Percentiles rank a stretch among this genome's conserved stretches.
These are phyloP conservation scores for Mariannaea sp. DNA, from an alignment of 2,329 filamentous ascomycete species.

Conservation along the genomic window DNA sequence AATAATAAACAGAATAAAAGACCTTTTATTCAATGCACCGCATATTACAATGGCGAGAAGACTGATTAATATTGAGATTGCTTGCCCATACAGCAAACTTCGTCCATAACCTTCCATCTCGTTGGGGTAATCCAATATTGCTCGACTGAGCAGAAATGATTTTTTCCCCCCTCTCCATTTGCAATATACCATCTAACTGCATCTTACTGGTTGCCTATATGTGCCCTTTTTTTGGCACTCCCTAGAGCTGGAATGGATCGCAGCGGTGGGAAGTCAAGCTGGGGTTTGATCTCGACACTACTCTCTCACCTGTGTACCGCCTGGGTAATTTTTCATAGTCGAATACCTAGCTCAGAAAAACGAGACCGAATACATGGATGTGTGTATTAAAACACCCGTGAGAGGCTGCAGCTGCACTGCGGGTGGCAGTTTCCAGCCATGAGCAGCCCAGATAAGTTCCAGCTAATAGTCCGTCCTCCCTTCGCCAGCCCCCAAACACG, in stretches of 20 bases:
- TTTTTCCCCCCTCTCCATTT: no score
- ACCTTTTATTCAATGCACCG: no score
- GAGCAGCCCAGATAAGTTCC: constrained; percentile 18
- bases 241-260: constrained; percentile 39
- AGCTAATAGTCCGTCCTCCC: constrained; percentile 4
- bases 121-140: no score
- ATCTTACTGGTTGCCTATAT: no score
- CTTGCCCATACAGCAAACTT: no score
- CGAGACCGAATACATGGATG: not conserved
- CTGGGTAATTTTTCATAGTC: not conserved
- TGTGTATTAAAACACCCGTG: constrained; percentile 23
- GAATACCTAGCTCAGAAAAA: not conserved
- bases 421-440: constrained; percentile 35
- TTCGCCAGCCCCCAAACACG: constrained; percentile 35
- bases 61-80: no score
- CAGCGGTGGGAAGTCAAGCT: constrained; percentile 23
- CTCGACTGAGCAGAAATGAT: no score
- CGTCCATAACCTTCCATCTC: no score
- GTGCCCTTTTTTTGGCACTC: no score
- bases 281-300: not conserved
- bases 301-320: not conserved
- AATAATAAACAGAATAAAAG: no score
- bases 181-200: no score
- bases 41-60: no score
- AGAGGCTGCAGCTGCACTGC: constrained; percentile 25